A percentile compares a stretch with the other conserved stretches of the same genome.
Evolutionary conservation across 75 land plant genomes (phyloP).

Genomic region (Cupressus sempervirens): DNA sequence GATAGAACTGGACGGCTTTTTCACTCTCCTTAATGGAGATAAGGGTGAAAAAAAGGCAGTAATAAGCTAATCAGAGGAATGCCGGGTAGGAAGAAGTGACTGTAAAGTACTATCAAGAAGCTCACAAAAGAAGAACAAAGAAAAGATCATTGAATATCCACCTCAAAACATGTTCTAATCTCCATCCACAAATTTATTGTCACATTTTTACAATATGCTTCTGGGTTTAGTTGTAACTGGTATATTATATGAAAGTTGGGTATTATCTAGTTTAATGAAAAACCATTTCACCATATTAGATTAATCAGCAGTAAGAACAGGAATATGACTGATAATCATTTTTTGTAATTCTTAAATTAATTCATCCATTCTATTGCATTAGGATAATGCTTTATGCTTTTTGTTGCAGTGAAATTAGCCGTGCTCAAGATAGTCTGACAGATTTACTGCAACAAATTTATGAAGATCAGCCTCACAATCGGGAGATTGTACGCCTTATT

Average conservation of each 20-base stretch:
- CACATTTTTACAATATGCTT: neutral
- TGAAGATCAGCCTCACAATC: constrained; percentile 52
- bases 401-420: constrained; percentile 84
- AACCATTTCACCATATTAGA: neutral
- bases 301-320: neutral
- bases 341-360: neutral
- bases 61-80: too few species aligned
- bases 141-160: neutral
- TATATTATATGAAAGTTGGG: neutral
- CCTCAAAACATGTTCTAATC: neutral
- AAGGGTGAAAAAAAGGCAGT: too few species aligned
- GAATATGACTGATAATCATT: neutral
- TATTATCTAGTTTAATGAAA: neutral
- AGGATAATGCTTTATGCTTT: neutral
- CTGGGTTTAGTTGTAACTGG: neutral
- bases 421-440: constrained; percentile 92
- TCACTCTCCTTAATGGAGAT: too few species aligned
- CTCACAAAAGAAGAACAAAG: too few species aligned
- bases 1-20: too few species aligned
- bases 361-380: neutral
- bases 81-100: too few species aligned
- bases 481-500: constrained; percentile 77
- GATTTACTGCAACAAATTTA: constrained; percentile 58
- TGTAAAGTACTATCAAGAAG: too few species aligned
- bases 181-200: neutral